These are phyloP conservation scores for Polytrichum formosum DNA, from an alignment of 225 moss, liverwort and hornwort species.

Conservation along the genomic window DNA sequence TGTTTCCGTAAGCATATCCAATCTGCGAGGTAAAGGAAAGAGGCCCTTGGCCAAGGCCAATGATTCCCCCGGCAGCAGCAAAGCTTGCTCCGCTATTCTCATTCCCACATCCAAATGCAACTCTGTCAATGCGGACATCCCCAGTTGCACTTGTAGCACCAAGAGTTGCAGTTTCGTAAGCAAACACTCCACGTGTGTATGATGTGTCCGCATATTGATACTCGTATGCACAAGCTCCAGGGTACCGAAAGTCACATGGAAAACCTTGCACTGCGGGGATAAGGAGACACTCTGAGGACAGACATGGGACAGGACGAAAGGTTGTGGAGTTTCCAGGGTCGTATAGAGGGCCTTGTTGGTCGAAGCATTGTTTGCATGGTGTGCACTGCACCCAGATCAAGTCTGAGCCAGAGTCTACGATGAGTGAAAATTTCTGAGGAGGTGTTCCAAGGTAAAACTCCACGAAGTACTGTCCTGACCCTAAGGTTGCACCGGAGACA, in stretches of 20 bases:
- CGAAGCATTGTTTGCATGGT: slow-evolving; percentile 48
- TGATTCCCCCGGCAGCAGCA: slow-evolving; percentile 61
- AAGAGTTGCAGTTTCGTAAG: slow-evolving; percentile 61
- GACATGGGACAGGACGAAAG: slow-evolving; percentile 34
- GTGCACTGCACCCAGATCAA: slow-evolving; percentile 72
- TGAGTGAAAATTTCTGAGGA: slow-evolving; percentile 69
- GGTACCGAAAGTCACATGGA: slow-evolving; percentile 59
- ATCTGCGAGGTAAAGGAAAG: slow-evolving; percentile 73
- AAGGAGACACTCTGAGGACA: slow-evolving; percentile 39
- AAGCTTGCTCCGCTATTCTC: slow-evolving; percentile 52
- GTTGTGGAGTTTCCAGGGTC: slow-evolving; percentile 41
- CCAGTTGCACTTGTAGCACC: slow-evolving; percentile 17
- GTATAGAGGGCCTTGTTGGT: slow-evolving; percentile 48
- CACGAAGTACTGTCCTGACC: slow-evolving; percentile 76
- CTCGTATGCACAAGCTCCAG: slow-evolving; percentile 63
- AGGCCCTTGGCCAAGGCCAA: slow-evolving; percentile 68
- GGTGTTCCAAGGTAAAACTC: slow-evolving; percentile 75
- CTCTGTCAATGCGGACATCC: slow-evolving; percentile 41
- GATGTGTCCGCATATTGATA: slow-evolving; percentile 68
- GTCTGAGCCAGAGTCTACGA: slow-evolving; percentile 81
- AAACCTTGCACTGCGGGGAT: slow-evolving; percentile 56
- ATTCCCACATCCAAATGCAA: slow-evolving; percentile 68
- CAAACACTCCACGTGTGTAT: slow-evolving; percentile 49
- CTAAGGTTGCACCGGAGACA: slow-evolving; percentile 59
- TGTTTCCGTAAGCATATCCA: slow-evolving; percentile 50